Evolutionary conservation across 371 early-diverging fungal species (phyloP).

Genomic region (Lichtheimia corymbifera): DNA sequence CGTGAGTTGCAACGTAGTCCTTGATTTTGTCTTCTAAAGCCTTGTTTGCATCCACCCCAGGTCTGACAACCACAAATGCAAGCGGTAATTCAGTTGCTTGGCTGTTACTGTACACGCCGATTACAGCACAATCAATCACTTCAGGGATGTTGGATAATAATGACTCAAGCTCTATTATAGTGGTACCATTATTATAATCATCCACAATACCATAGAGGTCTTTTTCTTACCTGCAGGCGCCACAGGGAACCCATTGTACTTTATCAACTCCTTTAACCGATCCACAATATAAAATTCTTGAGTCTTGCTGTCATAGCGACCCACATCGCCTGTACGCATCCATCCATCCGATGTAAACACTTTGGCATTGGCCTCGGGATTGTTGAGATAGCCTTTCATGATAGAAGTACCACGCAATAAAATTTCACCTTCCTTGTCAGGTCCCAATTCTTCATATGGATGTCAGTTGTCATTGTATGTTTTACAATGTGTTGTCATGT

Average conservation of each 20-base stretch:
- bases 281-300: slow-evolving; percentile 65
- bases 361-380: slow-evolving; percentile 65
- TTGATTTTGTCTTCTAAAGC: slow-evolving; percentile 27
- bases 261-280: slow-evolving; percentile 79
- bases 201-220: background rate
- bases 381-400: slow-evolving; percentile 67
- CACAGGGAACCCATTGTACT: slow-evolving; percentile 74
- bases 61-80: slow-evolving; percentile 70
- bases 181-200: background rate
- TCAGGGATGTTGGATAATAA: slow-evolving; percentile 6
- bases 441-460: slow-evolving; percentile 43
- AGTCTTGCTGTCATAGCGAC: slow-evolving; percentile 46
- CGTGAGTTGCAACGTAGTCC: slow-evolving; percentile 59
- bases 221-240: slow-evolving; percentile 44
- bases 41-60: slow-evolving; percentile 16
- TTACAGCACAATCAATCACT: slow-evolving; percentile 74
- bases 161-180: slow-evolving; percentile 23
- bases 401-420: slow-evolving; percentile 54
- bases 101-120: slow-evolving; percentile 50
- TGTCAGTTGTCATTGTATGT: background rate
- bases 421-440: slow-evolving; percentile 70
- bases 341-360: slow-evolving; percentile 77
- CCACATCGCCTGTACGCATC: slow-evolving; percentile 89
- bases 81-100: slow-evolving; percentile 77
- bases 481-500: background rate